phyloP scores from a whole-genome alignment of 495 filamentous ascomycete genomes.

The Podospora pseudopauciseta region DNA sequence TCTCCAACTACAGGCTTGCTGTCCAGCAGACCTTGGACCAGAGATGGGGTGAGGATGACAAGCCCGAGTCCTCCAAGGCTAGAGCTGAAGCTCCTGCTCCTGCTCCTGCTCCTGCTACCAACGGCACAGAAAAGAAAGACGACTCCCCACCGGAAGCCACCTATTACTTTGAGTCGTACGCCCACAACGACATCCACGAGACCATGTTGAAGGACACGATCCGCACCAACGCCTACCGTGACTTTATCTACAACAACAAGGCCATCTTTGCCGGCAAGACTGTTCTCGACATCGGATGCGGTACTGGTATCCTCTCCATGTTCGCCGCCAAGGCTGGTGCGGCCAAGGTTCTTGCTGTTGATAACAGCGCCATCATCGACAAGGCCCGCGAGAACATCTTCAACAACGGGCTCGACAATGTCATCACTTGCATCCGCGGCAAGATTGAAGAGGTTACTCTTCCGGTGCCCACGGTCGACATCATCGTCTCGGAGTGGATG shows the following conservation, averaged over 20 bases:
- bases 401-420: conserved; percentile 73
- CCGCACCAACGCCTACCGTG: conserved; percentile 90
- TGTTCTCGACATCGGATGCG: conserved; percentile 96
- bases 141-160: conserved; percentile 54
- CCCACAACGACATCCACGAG: conserved; percentile 81
- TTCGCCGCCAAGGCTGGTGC: conserved; percentile 94
- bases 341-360: conserved; percentile 90
- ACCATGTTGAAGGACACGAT: conserved; percentile 95
- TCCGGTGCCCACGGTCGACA: conserved; percentile 87
- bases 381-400: conserved; percentile 90
- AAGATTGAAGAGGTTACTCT: conserved; percentile 94
- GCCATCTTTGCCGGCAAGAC: conserved; percentile 97
- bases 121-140: conserved; percentile 26
- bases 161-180: conserved; percentile 81
- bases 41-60: conserved; percentile 53
- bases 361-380: conserved; percentile 95
- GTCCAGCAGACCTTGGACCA: conserved; percentile 69
- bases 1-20: conserved; percentile 64
- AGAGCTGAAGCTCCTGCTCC: conserved; percentile 10
- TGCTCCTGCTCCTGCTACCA: neutral
- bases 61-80: conserved; percentile 14
- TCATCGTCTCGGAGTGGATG: conserved; percentile 99
- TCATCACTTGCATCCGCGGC: conserved; percentile 88
- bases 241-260: conserved; percentile 96
- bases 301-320: conserved; percentile 77